Conservation (phyloP, 208 protist species). For the Leishmania lainsoni region DNA sequence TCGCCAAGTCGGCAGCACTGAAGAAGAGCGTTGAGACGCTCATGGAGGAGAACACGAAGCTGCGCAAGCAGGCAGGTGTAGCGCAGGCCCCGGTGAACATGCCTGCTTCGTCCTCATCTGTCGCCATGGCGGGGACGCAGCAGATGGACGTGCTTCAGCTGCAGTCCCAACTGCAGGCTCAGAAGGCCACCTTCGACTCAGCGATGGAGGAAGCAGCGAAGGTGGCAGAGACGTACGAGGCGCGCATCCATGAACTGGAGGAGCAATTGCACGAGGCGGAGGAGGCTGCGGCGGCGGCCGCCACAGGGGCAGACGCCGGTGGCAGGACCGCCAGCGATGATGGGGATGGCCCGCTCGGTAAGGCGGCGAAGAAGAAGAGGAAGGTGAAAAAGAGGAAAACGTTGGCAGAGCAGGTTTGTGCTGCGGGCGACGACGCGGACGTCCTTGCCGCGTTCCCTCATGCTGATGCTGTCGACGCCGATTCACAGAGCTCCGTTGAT, state of each 20-base stretch:
- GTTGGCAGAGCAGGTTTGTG: slow-evolving; percentile 46
- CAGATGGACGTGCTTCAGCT: slow-evolving; percentile 32
- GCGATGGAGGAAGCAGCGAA: slow-evolving; percentile 35
- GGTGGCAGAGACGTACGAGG: slow-evolving; percentile 33
- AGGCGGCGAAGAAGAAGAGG: slow-evolving; percentile 41
- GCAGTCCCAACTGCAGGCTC: slow-evolving; percentile 32
- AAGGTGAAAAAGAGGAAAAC: slow-evolving; percentile 61
- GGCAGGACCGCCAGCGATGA: slow-evolving; percentile 9
- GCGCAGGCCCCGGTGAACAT: background rate
- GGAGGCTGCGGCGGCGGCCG: slow-evolving; percentile 11
- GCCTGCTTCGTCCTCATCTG: slow-evolving; percentile 9
- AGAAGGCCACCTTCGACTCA: slow-evolving; percentile 23
- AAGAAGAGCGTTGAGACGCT: slow-evolving; percentile 43
- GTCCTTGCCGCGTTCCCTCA: slow-evolving; percentile 21
- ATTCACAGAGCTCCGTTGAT: background rate
- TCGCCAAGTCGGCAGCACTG: slow-evolving; percentile 34
- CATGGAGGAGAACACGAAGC: slow-evolving; percentile 34
- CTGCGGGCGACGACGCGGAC: slow-evolving; percentile 30
- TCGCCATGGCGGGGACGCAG: slow-evolving; percentile 28
- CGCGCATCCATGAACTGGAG: slow-evolving; percentile 47
- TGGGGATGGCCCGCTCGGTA: slow-evolving; percentile 6
- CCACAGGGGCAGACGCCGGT: background rate
- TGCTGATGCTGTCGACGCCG: slow-evolving; percentile 9
- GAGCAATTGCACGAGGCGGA: slow-evolving; percentile 38
- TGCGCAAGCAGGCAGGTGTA: slow-evolving; percentile 11